Base-by-base conservation (phyloP, 2,329 filamentous ascomycete species). In the Hypoxylon sp. region DNA sequence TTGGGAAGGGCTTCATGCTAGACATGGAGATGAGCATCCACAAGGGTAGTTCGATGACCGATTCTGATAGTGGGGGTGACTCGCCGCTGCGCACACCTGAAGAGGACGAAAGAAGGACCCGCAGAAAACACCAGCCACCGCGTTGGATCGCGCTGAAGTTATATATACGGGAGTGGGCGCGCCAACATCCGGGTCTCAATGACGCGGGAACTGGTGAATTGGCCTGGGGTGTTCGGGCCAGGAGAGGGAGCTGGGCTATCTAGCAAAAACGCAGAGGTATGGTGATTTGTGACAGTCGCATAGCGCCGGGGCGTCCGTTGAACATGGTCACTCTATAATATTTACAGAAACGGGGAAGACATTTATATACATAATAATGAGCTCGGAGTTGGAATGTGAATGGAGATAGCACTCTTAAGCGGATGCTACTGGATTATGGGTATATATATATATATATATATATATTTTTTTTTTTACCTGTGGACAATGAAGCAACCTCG, bases 101-200 rank as follows among this genome's bases (percentile, higher is more conserved):
- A 54, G 76, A 79, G 37, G 71, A 75, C 36, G 66, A 65, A 51
- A 55, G 51, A 52, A 88, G 89, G 36, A 78, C 78, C 47, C 77
- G 55, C 4, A 57, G 59, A 16, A 49, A 48, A 21, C 45, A 40
- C 6, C 67, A 68, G 37, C 67, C 67, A 13, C 77, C 86, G 44
- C 81, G 93, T 43, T 97, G 93, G 93, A 85, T 81, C 65, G 93
- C 93, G 1, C 76, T 97, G 31, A 87, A 87, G 65, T 68, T 86
- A 29, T 97, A 97, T 69, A 89, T 97, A 27, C 79, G 80, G 26
- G 91, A 96, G 69, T 97, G 93, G 93, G 92, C 89, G 16, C 80
- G 88, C 48, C 91, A 96, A 71, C 90, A 95, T 68, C 90, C 91
- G 4, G 80, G 83, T 55, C 83, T 94, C 70, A 80, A 67, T 2